Percentiles rank a stretch among this genome's conserved stretches.
phyloP scores from a whole-genome alignment of 192 early-diverging fungal genomes.

The Coemansia sp. region DNA sequence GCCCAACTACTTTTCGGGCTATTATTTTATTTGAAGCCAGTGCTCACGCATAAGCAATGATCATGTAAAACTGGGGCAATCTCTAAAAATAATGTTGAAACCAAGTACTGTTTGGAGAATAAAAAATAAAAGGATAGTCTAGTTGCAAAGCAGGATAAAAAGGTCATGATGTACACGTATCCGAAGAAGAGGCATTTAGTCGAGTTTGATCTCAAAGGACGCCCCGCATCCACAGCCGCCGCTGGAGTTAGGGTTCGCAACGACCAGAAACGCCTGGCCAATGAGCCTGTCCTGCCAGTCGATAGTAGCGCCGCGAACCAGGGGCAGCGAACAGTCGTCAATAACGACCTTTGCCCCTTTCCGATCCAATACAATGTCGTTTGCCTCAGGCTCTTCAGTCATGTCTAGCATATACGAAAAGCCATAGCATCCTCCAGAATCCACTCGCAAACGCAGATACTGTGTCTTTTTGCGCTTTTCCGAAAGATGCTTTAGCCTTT shows the following conservation, averaged over 20 bases:
- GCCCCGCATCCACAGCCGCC: conserved; percentile 71
- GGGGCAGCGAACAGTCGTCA: conserved; percentile 70
- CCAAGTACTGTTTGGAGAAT: too few relatives aligned
- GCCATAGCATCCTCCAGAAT: conserved; percentile 86
- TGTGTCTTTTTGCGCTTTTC: conserved; percentile 49
- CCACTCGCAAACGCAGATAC: conserved; percentile 71
- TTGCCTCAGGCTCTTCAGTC: conserved; percentile 61
- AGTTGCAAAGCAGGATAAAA: not conserved
- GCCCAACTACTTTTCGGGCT: too few relatives aligned
- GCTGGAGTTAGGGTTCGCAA: conserved; percentile 73
- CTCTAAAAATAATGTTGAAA: too few relatives aligned
- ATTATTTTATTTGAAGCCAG: too few relatives aligned
- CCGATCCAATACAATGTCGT: conserved; percentile 74
- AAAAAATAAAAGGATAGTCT: not conserved
- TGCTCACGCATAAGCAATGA: too few relatives aligned
- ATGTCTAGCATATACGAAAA: conserved; percentile 83
- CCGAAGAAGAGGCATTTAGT: conserved; percentile 12
- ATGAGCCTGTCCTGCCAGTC: conserved; percentile 81
- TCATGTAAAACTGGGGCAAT: too few relatives aligned
- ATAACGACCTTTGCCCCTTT: conserved; percentile 71
- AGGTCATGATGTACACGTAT: too few relatives aligned
- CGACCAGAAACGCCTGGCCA: conserved; percentile 73
- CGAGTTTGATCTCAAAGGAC: conserved; percentile 67
- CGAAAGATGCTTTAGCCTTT: conserved; percentile 38
- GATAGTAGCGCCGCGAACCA: conserved; percentile 72